Percentiles rank a stretch among this genome's conserved stretches.
These are phyloP conservation scores for Capronia epimyces DNA, from an alignment of 2,329 filamentous ascomycete species.

Conservation along the genomic window DNA sequence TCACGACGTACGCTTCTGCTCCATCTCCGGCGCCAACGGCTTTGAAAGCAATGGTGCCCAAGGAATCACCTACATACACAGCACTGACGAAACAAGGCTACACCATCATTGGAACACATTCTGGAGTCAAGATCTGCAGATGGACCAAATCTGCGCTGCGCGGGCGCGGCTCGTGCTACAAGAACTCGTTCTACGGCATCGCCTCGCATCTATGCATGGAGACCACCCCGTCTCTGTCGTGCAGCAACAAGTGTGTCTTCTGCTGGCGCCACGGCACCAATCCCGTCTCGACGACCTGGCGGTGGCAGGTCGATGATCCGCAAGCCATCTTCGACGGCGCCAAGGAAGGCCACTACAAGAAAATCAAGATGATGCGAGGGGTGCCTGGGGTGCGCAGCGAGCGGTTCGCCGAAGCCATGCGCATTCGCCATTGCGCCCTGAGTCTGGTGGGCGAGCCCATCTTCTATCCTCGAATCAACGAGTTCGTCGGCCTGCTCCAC, in stretches of 20 bases:
- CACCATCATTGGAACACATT: slow-evolving; percentile 89
- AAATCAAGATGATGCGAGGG: slow-evolving; percentile 94
- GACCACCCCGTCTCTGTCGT: slow-evolving; percentile 88
- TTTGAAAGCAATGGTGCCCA: slow-evolving; percentile 90
- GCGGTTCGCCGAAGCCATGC: slow-evolving; percentile 86
- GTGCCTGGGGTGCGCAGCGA: slow-evolving; percentile 89
- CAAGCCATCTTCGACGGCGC: slow-evolving; percentile 86
- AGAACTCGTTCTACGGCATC: slow-evolving; percentile 96
- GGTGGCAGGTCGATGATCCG: slow-evolving; percentile 89
- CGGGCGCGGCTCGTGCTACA: slow-evolving; percentile 92
- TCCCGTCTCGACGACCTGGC: slow-evolving; percentile 92
- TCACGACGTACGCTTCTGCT: slow-evolving; percentile 54
- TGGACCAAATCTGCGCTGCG: slow-evolving; percentile 97
- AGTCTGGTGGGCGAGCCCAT: slow-evolving; percentile 95
- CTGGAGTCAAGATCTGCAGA: slow-evolving; percentile 93
- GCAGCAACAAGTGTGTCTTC: slow-evolving; percentile 97
- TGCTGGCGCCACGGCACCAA: slow-evolving; percentile 99
- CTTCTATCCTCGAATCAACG: slow-evolving; percentile 96
- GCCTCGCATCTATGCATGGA: slow-evolving; percentile 97
- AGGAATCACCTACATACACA: slow-evolving; percentile 78
- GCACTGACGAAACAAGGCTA: slow-evolving; percentile 95
- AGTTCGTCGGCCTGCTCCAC: slow-evolving; percentile 79
- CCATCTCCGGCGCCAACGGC: slow-evolving; percentile 35
- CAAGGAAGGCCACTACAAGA: slow-evolving; percentile 87
- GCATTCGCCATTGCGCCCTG: slow-evolving; percentile 86